These are phyloP conservation scores for Rhodamnia argentea DNA, from an alignment of 345 rosid species.

Conservation along the genomic window DNA sequence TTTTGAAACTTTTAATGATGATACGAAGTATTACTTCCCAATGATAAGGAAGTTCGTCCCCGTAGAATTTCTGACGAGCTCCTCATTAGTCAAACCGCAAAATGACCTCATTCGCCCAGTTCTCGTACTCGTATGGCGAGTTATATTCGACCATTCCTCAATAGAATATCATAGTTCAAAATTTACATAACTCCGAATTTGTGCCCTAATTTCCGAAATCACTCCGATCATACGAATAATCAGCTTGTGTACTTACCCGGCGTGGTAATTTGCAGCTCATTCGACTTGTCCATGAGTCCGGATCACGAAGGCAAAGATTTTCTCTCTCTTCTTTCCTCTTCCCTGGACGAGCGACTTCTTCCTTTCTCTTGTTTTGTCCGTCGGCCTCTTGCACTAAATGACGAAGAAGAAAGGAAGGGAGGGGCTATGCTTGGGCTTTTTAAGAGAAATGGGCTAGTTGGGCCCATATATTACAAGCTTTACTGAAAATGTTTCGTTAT, in stretches of 20 bases:
- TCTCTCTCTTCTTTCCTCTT: not conserved
- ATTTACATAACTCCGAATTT: not conserved
- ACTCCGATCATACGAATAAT: not conserved
- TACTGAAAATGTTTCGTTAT: no score
- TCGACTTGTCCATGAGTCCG: not conserved
- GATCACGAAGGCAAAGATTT: not conserved
- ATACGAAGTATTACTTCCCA: not conserved
- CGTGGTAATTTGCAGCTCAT: not conserved
- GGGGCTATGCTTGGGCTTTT: not conserved
- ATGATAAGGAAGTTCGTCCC: not conserved
- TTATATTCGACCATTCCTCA: slow-evolving; percentile 9
- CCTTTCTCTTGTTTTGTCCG: not conserved
- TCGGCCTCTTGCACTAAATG: no score
- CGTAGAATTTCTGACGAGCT: not conserved
- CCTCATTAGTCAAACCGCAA: not conserved
- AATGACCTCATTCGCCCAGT: slow-evolving; percentile 14
- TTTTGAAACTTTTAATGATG: not conserved
- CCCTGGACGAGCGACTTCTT: not conserved
- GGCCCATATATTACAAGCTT: not conserved
- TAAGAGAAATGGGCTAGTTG: not conserved
- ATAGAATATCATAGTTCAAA: not conserved
- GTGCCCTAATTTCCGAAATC: not conserved
- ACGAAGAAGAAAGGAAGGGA: not conserved
- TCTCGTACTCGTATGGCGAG: slow-evolving; percentile 5
- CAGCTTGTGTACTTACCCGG: not conserved